Percentiles rank a stretch among this genome's conserved stretches.
phyloP scores from a whole-genome alignment of 2,329 filamentous ascomycete genomes.

The Plenodomus lindquistii region DNA sequence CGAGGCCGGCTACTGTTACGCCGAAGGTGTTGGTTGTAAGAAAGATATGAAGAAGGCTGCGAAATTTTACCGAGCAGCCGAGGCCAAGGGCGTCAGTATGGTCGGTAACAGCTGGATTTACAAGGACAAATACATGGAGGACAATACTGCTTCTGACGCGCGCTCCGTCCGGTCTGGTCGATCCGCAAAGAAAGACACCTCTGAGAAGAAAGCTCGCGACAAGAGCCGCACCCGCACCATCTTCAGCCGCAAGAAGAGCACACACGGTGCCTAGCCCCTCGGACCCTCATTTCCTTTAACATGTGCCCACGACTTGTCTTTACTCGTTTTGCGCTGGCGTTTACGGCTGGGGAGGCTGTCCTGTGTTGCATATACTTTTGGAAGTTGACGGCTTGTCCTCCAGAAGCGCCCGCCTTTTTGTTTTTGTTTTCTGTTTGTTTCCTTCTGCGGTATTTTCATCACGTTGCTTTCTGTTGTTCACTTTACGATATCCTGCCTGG shows the following conservation, averaged over 20 bases:
- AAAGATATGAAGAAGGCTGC: slow-evolving; percentile 96
- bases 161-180: slow-evolving; percentile 54
- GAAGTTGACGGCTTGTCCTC: slow-evolving; percentile 3
- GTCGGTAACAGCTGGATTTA: slow-evolving; percentile 99
- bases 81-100: slow-evolving; percentile 94
- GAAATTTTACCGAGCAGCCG: slow-evolving; percentile 85
- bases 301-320: slow-evolving; percentile 41
- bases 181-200: slow-evolving; percentile 45
- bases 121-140: slow-evolving; percentile 86
- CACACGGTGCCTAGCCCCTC: slow-evolving; percentile 17
- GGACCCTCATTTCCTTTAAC: slow-evolving; percentile 21
- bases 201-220: slow-evolving; percentile 67
- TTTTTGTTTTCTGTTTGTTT: slow-evolving; percentile 19
- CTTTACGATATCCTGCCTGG: slow-evolving; percentile 23
- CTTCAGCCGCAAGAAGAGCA: slow-evolving; percentile 65
- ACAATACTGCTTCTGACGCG: slow-evolving; percentile 40
- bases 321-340: slow-evolving; percentile 39
- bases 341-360: slow-evolving; percentile 26
- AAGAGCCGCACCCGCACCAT: slow-evolving; percentile 77
- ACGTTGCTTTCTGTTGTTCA: neutral
- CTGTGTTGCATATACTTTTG: slow-evolving; percentile 34
- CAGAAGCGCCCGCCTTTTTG: slow-evolving; percentile 11
- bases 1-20: slow-evolving; percentile 95
- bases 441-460: slow-evolving; percentile 15
- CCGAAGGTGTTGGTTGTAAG: slow-evolving; percentile 89